Conservation (phyloP, 768 basidiomycete species). For the Auricularia sp. region DNA sequence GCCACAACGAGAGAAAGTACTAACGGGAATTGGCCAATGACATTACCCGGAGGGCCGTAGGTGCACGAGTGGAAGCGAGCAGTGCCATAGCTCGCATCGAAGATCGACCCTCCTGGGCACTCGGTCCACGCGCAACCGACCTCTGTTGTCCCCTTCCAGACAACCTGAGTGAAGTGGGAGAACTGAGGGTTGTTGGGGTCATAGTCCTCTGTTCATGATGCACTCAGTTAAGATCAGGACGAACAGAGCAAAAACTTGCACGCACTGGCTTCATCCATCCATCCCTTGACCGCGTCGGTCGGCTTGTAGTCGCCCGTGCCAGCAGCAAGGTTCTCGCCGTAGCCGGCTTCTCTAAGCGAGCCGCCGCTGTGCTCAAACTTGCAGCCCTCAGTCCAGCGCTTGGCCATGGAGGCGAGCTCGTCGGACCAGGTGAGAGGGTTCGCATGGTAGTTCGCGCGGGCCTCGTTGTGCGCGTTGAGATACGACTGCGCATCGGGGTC, state of each 20-base stretch:
- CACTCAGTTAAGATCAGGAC: neutral
- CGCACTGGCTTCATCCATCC: conserved; percentile 42
- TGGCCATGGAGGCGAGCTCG: conserved; percentile 37
- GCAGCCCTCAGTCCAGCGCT: conserved; percentile 42
- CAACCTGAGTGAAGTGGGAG: conserved; percentile 52
- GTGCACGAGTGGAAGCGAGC: conserved; percentile 54
- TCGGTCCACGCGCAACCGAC: conserved; percentile 46
- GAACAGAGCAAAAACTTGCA: conserved; percentile 5
- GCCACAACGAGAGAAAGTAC: too few species aligned
- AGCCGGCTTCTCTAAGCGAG: conserved; percentile 22
- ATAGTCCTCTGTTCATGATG: conserved; percentile 16
- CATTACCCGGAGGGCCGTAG: conserved; percentile 57
- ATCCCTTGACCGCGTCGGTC: conserved; percentile 33
- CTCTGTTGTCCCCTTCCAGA: conserved; percentile 51
- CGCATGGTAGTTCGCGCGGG: conserved; percentile 36
- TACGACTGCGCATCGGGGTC: conserved; percentile 17
- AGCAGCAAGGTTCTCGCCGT: conserved; percentile 48
- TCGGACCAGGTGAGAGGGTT: conserved; percentile 39
- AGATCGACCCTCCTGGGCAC: conserved; percentile 36
- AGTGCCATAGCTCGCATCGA: conserved; percentile 27
- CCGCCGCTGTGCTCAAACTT: conserved; percentile 39
- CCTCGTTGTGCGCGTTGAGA: conserved; percentile 38
- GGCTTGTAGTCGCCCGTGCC: conserved; percentile 40
- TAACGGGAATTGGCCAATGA: conserved; percentile 39
- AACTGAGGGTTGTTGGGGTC: conserved; percentile 37